Conservation (phyloP, 2,329 filamentous ascomycete species). For the Diaporthe australafricana region DNA sequence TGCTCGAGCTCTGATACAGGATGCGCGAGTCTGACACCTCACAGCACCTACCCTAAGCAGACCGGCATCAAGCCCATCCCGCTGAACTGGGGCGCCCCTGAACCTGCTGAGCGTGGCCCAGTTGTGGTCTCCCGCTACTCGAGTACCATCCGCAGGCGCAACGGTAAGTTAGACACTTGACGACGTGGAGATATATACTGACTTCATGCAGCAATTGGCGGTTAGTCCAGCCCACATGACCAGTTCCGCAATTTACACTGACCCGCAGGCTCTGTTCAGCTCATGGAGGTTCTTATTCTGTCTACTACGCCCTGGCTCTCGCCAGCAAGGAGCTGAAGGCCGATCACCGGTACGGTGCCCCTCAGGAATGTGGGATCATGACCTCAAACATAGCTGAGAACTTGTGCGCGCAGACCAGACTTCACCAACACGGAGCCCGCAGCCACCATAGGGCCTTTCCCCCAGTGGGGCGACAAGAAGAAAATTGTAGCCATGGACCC, state of each 20-base stretch:
- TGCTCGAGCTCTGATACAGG: background rate
- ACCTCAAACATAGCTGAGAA: background rate
- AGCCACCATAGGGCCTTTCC: constrained; percentile 88
- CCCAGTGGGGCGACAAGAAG: constrained; percentile 87
- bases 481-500: constrained; percentile 99
- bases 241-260: background rate
- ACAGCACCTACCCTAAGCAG: constrained; percentile 87
- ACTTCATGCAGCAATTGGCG: constrained; percentile 63
- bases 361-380: background rate
- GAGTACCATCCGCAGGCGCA: constrained; percentile 82
- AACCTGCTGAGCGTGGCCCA: constrained; percentile 82
- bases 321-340: constrained; percentile 89
- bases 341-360: constrained; percentile 74
- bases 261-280: constrained; percentile 40
- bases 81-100: constrained; percentile 86
- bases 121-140: constrained; percentile 85
- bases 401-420: constrained; percentile 55
- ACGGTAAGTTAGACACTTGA: constrained; percentile 66
- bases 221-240: constrained; percentile 50
- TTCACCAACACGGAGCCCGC: constrained; percentile 87
- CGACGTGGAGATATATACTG: constrained; percentile 29
- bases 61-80: constrained; percentile 92
- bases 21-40: background rate
- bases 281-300: constrained; percentile 89
- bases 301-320: constrained; percentile 93